Evolutionary conservation across 169 alveolate genomes (phyloP).

Genomic region (Cryptosporidium muris): DNA sequence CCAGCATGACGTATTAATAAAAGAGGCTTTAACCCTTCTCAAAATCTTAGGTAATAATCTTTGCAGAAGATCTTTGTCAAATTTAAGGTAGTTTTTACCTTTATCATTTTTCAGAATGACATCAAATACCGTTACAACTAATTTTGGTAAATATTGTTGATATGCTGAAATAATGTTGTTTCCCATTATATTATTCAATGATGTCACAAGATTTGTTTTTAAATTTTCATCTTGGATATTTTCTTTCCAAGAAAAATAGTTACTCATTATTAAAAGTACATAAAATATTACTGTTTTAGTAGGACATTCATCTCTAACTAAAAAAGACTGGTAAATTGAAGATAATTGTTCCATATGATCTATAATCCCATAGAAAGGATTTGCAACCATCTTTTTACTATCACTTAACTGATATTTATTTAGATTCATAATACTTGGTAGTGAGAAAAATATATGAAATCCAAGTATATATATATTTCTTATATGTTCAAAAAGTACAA

Average conservation of each 20-base stretch:
- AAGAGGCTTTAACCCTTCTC: conserved; percentile 41
- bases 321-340: conserved; percentile 4
- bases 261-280: conserved; percentile 54
- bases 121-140: conserved; percentile 18
- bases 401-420: too few relatives aligned
- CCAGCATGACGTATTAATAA: not conserved
- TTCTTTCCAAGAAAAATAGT: conserved; percentile 55
- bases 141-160: conserved; percentile 54
- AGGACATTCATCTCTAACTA: conserved; percentile 20
- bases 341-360: conserved; percentile 28
- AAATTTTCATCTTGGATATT: conserved; percentile 20
- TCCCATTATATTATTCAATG: conserved; percentile 68
- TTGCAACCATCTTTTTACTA: not conserved
- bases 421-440: too few relatives aligned
- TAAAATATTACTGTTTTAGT: conserved; percentile 22
- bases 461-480: too few relatives aligned
- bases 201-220: conserved; percentile 27
- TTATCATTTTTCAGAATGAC: conserved; percentile 34
- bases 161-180: conserved; percentile 35
- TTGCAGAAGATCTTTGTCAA: conserved; percentile 30
- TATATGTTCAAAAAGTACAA: too few relatives aligned
- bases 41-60: conserved; percentile 44
- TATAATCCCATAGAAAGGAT: conserved; percentile 10
- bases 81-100: conserved; percentile 6
- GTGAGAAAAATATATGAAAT: too few relatives aligned